Evolutionary conservation across 768 basidiomycete species (phyloP).

Genomic region (Boletus rubroflammeus): DNA sequence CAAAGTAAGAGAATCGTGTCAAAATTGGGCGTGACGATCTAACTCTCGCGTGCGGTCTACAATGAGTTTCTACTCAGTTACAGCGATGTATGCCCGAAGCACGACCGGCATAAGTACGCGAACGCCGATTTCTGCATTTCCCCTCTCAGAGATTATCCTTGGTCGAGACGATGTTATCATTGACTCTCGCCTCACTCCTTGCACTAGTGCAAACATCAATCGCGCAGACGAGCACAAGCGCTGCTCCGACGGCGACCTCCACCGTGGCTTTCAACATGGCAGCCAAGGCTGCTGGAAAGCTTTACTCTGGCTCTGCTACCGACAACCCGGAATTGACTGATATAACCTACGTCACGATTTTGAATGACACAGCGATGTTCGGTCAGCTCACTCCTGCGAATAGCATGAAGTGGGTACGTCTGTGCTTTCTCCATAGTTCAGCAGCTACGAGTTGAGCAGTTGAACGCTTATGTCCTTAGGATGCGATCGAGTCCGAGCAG

Average conservation of each 20-base stretch:
- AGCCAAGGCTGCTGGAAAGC: slow-evolving; percentile 39
- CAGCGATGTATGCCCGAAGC: background rate
- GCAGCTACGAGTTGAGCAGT: background rate
- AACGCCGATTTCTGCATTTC: background rate
- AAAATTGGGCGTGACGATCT: background rate
- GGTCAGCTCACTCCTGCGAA: slow-evolving; percentile 20
- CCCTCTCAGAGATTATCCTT: background rate
- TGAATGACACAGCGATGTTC: slow-evolving; percentile 12
- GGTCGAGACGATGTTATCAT: background rate
- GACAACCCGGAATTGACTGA: slow-evolving; percentile 45
- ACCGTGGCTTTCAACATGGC: slow-evolving; percentile 29
- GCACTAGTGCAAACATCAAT: background rate
- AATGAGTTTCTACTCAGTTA: background rate
- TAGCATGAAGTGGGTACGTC: slow-evolving; percentile 22
- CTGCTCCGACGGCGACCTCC: background rate
- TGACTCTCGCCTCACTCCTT: slow-evolving; percentile 6
- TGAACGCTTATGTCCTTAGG: slow-evolving; percentile 1
- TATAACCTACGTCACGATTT: slow-evolving; percentile 9
- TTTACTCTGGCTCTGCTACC: slow-evolving; percentile 48
- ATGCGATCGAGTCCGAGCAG: slow-evolving; percentile 22
- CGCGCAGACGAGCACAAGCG: background rate
- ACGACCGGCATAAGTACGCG: background rate
- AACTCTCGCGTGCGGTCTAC: background rate
- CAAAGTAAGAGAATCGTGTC: background rate
- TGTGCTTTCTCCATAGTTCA: background rate